Conservation (phyloP, 805 yeast genomes). For the Candida pseudofarinosa region DNA sequence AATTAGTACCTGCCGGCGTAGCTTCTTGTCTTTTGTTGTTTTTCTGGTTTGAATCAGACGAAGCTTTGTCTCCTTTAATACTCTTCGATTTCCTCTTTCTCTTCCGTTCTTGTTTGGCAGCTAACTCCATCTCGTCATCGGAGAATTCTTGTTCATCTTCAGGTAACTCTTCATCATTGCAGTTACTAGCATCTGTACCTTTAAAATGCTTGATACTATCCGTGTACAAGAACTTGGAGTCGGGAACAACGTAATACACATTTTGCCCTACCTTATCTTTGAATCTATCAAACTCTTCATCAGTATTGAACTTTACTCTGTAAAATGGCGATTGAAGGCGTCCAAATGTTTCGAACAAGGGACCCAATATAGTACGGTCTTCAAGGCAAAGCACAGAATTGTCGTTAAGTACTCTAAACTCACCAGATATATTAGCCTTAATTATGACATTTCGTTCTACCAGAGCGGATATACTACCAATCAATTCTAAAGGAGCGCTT, state of each 20-base stretch:
- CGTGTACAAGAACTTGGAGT: slow-evolving; percentile 75
- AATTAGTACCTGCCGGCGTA: slow-evolving; percentile 6
- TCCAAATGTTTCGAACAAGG: slow-evolving; percentile 86
- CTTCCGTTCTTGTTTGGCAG: slow-evolving; percentile 60
- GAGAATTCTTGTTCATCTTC: slow-evolving; percentile 93
- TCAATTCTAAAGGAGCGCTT: slow-evolving; percentile 61
- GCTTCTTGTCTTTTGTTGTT: slow-evolving; percentile 12
- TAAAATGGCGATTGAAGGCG: slow-evolving; percentile 78
- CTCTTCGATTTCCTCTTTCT: slow-evolving; percentile 49
- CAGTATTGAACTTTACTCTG: slow-evolving; percentile 60
- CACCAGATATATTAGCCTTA: slow-evolving; percentile 74
- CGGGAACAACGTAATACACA: slow-evolving; percentile 76
- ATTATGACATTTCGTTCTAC: slow-evolving; percentile 73
- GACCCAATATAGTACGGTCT: slow-evolving; percentile 68
- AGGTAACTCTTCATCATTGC: slow-evolving; percentile 90
- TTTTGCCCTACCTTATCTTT: slow-evolving; percentile 47
- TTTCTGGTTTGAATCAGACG: slow-evolving; percentile 7
- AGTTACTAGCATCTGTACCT: slow-evolving; percentile 94
- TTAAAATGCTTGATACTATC: slow-evolving; percentile 62
- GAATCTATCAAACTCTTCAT: slow-evolving; percentile 46
- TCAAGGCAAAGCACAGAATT: slow-evolving; percentile 75
- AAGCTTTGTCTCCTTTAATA: slow-evolving; percentile 15
- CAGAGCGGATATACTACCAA: slow-evolving; percentile 66
- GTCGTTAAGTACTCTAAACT: slow-evolving; percentile 76
- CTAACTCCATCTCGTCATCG: slow-evolving; percentile 87